A percentile compares a stretch with the other conserved stretches of the same genome.
phyloP scores from a whole-genome alignment of 805 yeast species.

The Cyberlindnera meyerae region DNA sequence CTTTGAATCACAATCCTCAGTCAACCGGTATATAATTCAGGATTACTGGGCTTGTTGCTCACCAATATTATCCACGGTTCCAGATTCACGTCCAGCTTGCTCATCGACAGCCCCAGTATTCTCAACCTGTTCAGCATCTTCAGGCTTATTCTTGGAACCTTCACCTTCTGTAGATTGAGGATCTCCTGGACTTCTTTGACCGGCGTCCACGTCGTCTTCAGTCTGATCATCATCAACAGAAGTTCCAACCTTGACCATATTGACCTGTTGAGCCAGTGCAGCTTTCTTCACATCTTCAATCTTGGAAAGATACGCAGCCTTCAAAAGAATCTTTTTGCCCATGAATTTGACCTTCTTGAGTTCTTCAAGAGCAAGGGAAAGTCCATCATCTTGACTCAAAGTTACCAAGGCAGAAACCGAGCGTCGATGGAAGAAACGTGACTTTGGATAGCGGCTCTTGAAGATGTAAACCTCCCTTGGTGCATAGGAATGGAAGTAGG shows the following conservation, averaged over 20 bases:
- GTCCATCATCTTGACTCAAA: constrained; percentile 37
- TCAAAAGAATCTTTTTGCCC: constrained; percentile 32
- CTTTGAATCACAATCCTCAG: too few relatives aligned
- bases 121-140: background rate
- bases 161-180: too few relatives aligned
- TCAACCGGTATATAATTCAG: too few relatives aligned
- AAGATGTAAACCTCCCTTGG: constrained; percentile 46
- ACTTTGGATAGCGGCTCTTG: constrained; percentile 29
- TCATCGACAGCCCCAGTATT: background rate
- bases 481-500: constrained; percentile 37
- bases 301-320: constrained; percentile 38
- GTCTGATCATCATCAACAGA: constrained; percentile 6
- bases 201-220: constrained; percentile 1
- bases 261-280: constrained; percentile 24
- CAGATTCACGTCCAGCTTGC: background rate
- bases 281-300: constrained; percentile 40
- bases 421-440: constrained; percentile 29
- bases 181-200: background rate
- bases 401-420: constrained; percentile 49
- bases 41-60: too few relatives aligned
- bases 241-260: constrained; percentile 11
- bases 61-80: too few relatives aligned
- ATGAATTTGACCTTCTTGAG: constrained; percentile 34
- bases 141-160: background rate
- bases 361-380: constrained; percentile 38